These are phyloP conservation scores for bread wheat (Triticum aestivum) DNA, from an alignment of 176 grass and related monocot genomes.

Conservation along the genomic window DNA sequence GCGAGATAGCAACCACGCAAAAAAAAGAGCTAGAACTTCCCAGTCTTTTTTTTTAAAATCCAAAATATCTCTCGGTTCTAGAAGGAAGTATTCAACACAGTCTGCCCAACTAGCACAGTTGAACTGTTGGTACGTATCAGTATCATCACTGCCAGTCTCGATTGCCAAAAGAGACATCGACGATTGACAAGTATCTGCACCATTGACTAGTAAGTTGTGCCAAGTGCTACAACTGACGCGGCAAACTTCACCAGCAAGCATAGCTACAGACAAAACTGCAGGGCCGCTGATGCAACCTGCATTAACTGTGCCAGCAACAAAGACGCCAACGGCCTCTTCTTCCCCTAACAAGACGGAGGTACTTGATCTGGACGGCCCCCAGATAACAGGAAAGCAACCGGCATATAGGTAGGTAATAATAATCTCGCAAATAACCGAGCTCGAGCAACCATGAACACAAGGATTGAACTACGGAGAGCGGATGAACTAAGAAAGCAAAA, in stretches of 20 bases:
- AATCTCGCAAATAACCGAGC: neutral
- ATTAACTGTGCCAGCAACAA: constrained; percentile 12
- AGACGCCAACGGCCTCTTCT: neutral
- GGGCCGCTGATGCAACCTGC: neutral
- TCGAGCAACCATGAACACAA: neutral
- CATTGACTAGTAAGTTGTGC: neutral
- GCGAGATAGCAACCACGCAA: neutral
- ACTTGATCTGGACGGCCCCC: neutral
- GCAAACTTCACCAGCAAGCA: neutral
- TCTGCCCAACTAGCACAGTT: neutral
- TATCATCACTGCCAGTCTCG: neutral
- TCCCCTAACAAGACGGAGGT: neutral
- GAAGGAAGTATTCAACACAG: neutral
- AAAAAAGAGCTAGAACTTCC: neutral
- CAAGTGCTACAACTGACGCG: neutral
- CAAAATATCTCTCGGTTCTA: too few relatives aligned
- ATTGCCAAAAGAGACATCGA: neutral
- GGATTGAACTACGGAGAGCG: neutral
- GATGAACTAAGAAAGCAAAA: neutral
- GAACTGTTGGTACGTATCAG: neutral
- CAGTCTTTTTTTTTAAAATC: neutral
- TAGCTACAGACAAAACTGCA: neutral
- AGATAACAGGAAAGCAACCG: neutral
- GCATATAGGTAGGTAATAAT: neutral
- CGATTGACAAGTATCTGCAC: constrained; percentile 1